Percentiles rank a stretch among this genome's conserved stretches.
Evolutionary conservation across 2,329 filamentous ascomycete genomes (phyloP).

Genomic region (Purpureocillium takamizusanense): DNA sequence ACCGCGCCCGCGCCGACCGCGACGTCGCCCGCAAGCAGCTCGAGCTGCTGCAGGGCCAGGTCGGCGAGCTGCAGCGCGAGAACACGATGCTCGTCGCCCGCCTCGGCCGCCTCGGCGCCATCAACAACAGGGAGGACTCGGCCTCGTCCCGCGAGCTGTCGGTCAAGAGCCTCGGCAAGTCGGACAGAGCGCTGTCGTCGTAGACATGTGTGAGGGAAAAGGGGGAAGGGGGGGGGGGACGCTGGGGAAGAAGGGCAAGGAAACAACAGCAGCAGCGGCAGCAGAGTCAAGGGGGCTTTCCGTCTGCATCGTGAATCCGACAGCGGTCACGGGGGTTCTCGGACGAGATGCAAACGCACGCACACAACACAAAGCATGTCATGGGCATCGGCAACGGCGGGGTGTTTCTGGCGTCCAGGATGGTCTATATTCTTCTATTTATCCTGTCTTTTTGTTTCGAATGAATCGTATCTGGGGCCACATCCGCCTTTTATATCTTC

Average conservation of each 20-base stretch:
- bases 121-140: conserved; percentile 28
- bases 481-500: too few species aligned
- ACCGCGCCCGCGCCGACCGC: conserved; percentile 38
- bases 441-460: too few species aligned
- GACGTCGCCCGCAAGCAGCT: conserved; percentile 44
- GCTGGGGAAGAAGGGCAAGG: too few species aligned
- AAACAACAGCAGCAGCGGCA: too few species aligned
- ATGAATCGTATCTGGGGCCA: not conserved
- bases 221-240: too few species aligned
- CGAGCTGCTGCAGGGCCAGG: conserved; percentile 43
- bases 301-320: too few species aligned
- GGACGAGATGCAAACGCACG: too few species aligned
- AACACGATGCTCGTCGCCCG: conserved; percentile 49
- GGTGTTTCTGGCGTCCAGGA: not conserved
- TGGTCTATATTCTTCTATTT: conserved; percentile 1
- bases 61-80: conserved; percentile 49
- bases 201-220: too few species aligned
- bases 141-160: conserved; percentile 12
- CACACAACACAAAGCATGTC: too few species aligned
- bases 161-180: not conserved
- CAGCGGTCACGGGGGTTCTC: too few species aligned
- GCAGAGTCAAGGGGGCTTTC: too few species aligned
- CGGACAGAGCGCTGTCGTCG: not conserved
- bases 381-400: not conserved
- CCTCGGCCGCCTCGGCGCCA: conserved; percentile 35